Evolutionary conservation across 1,139 yeast species (phyloP).

Genomic region (Blastobotrys indianensis): DNA sequence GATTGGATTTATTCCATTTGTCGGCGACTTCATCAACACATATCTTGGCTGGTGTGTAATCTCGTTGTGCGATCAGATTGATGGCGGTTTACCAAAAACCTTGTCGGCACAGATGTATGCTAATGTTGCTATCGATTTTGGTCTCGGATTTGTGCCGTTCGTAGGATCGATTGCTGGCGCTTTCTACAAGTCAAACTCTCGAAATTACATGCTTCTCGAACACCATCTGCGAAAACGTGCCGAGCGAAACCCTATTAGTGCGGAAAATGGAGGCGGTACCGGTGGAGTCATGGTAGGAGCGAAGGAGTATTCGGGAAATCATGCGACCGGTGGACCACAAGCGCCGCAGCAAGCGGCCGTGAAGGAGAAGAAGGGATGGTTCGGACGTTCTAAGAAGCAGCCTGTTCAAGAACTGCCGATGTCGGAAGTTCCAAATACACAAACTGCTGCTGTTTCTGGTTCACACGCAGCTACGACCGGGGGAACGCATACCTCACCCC

Average conservation of each 20-base stretch:
- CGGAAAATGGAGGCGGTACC: slow-evolving; percentile 1
- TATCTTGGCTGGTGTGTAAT: slow-evolving; percentile 48
- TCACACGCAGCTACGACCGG: neutral
- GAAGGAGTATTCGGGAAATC: no score
- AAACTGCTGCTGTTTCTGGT: neutral
- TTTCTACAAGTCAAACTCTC: slow-evolving; percentile 65
- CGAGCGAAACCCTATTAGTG: slow-evolving; percentile 13
- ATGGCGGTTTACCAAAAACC: slow-evolving; percentile 57
- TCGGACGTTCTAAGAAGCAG: no score
- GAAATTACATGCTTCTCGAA: slow-evolving; percentile 64
- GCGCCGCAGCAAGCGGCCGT: no score
- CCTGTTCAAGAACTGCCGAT: no score
- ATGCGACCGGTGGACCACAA: no score
- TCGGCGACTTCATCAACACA: slow-evolving; percentile 52
- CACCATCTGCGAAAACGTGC: slow-evolving; percentile 46
- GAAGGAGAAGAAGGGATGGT: no score
- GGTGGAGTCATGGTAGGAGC: slow-evolving; percentile 8
- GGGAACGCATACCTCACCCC: no score
- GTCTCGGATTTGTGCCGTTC: slow-evolving; percentile 63
- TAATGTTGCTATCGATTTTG: slow-evolving; percentile 60
- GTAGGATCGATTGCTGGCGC: slow-evolving; percentile 67
- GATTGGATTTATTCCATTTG: slow-evolving; percentile 60
- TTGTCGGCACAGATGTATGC: slow-evolving; percentile 50
- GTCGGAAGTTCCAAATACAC: neutral
- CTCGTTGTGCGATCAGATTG: slow-evolving; percentile 47